These are phyloP conservation scores for Trypanosoma platydactyli DNA, from an alignment of 208 protist genomes.

Conservation along the genomic window DNA sequence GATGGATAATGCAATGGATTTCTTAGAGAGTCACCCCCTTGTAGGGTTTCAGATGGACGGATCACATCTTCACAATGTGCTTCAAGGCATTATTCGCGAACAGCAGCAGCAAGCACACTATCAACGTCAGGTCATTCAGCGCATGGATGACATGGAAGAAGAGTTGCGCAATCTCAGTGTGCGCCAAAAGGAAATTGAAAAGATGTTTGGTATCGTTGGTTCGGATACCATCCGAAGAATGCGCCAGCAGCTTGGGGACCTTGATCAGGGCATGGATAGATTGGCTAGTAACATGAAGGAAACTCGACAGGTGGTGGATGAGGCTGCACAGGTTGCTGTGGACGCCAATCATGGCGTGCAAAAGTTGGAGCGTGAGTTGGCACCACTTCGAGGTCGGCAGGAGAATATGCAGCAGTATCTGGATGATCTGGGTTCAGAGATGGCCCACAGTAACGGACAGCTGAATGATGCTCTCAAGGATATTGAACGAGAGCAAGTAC, in stretches of 20 bases:
- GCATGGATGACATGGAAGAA: slow-evolving; percentile 43
- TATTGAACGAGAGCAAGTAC: slow-evolving; percentile 29
- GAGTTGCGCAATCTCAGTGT: slow-evolving; percentile 41
- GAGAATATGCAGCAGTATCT: slow-evolving; percentile 41
- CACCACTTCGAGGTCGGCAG: slow-evolving; percentile 42
- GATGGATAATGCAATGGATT: slow-evolving; percentile 69
- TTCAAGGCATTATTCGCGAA: slow-evolving; percentile 61
- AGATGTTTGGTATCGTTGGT: slow-evolving; percentile 33
- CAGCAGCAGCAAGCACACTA: slow-evolving; percentile 45
- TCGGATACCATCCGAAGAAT: slow-evolving; percentile 40
- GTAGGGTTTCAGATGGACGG: slow-evolving; percentile 85
- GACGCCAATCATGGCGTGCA: slow-evolving; percentile 45
- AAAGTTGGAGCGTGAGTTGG: slow-evolving; percentile 43
- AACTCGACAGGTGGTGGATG: slow-evolving; percentile 34
- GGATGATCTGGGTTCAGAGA: slow-evolving; percentile 39
- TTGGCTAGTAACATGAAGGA: slow-evolving; percentile 47
- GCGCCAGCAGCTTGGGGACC: slow-evolving; percentile 44
- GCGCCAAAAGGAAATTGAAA: slow-evolving; percentile 50
- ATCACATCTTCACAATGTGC: slow-evolving; percentile 69
- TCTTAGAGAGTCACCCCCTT: slow-evolving; percentile 77
- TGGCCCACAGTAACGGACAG: slow-evolving; percentile 32
- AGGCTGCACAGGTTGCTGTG: slow-evolving; percentile 37
- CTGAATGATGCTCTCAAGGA: slow-evolving; percentile 23
- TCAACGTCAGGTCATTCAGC: slow-evolving; percentile 34
- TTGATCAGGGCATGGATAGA: slow-evolving; percentile 46